Evolutionary conservation across 2,329 filamentous ascomycete species (phyloP), one percentile per base, ranked within the genome.

Genomic region (Sordariomycetes sp.): DNA sequence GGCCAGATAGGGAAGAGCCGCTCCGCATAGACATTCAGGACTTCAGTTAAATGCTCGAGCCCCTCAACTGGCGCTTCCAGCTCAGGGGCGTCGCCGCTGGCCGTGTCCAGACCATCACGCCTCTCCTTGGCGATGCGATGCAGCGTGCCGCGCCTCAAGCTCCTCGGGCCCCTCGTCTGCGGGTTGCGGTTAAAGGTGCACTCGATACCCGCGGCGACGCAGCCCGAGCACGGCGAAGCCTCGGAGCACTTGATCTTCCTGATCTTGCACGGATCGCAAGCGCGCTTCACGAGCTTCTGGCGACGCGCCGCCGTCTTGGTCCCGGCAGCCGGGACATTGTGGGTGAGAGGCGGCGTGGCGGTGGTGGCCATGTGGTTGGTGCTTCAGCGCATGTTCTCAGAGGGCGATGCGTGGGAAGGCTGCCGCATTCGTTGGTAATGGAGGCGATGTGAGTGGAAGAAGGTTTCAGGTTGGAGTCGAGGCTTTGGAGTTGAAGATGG

Each of bases 1-100:
- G 67, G 67, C 67, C 67, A 71, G 4, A 71, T 62, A 1, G 68
- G 66, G 33, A 66, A 71, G 30, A 71, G 49, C 10, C 66, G 62
- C n/a, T 66, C 55, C 4, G 61, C 60, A 40, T 69, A 71, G 31
- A 65, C 53, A 40, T 64, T 63, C 5, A 70, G 48, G n/a, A n/a
- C n/a, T n/a, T n/a, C n/a, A n/a, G n/a, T n/a, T n/a, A n/a, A n/a
- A n/a, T n/a, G n/a, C n/a, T n/a, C n/a, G 5, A 36, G 30, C 5
- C 18, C 16, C 4, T 33, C 30, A 2, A 35, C 18, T 3, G 32
- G 20, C 16, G 9, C 14, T 9, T 11, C 23, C 19, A 26, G 9
- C 10, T 33, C 21, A 7, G 5, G 20, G 11, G 16, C n/a, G 16
- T 21, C 16, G 17, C 11, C 33, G 20, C 14, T 35, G 23, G 11